Evolutionary conservation across 352 stramenopile genomes (phyloP).

Genomic region (Pythium myriotylum): DNA sequence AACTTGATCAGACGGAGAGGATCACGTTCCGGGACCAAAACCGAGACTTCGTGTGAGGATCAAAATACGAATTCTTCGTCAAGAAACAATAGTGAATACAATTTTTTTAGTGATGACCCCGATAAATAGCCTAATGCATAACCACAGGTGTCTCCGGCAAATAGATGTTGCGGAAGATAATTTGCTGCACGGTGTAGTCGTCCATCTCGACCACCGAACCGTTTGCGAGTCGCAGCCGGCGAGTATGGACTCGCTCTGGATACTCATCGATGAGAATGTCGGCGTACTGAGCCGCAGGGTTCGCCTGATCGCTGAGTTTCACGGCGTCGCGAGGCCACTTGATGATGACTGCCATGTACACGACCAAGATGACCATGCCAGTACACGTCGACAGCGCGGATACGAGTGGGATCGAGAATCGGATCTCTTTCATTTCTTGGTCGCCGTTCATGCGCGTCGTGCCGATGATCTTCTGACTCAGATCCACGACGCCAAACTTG

Average conservation of each 20-base stretch:
- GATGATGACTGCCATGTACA: conserved; percentile 32
- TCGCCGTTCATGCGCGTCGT: conserved; percentile 38
- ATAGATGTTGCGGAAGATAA: conserved; percentile 30
- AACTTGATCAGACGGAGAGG: background rate
- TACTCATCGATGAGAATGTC: conserved; percentile 27
- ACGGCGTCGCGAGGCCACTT: too few relatives aligned
- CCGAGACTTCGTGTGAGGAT: too few relatives aligned
- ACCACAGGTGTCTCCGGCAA: conserved; percentile 1
- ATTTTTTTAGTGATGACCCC: background rate
- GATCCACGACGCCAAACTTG: conserved; percentile 27
- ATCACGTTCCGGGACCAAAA: too few relatives aligned
- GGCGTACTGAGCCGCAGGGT: conserved; percentile 31
- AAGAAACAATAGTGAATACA: background rate
- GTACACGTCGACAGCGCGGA: conserved; percentile 46
- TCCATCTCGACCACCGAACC: conserved; percentile 37
- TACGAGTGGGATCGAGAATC: conserved; percentile 43
- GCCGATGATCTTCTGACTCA: conserved; percentile 23
- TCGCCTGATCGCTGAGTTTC: conserved; percentile 33
- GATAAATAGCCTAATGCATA: conserved; percentile 3
- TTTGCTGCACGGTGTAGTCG: conserved; percentile 45
- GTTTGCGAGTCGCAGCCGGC: too few relatives aligned
- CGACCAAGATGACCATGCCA: conserved; percentile 37
- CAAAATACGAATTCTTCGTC: too few relatives aligned
- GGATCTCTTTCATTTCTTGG: conserved; percentile 52
- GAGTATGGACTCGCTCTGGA: conserved; percentile 37